A percentile compares a stretch with the other conserved stretches of the same genome.
phyloP scores from a whole-genome alignment of 169 alveolate genomes.

The Plasmodium vivax region DNA sequence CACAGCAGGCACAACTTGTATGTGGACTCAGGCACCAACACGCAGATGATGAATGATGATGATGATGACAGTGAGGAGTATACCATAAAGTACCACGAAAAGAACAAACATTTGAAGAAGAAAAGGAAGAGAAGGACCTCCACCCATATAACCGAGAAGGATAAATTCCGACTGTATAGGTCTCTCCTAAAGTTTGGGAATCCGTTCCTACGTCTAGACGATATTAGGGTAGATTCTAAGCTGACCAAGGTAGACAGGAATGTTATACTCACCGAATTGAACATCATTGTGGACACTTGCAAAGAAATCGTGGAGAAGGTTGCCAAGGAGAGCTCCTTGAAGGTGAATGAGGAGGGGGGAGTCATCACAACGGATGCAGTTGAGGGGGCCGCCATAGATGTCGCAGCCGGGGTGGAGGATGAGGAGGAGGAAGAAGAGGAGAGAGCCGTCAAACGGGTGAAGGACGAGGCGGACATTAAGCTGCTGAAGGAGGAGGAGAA shows the following conservation, averaged over 20 bases:
- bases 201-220: slow-evolving; percentile 87
- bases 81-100: slow-evolving; percentile 50
- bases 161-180: slow-evolving; percentile 85
- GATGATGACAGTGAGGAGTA: slow-evolving; percentile 73
- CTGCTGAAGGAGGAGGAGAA: slow-evolving; percentile 26
- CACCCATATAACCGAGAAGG: slow-evolving; percentile 82
- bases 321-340: slow-evolving; percentile 73
- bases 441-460: slow-evolving; percentile 2
- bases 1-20: slow-evolving; percentile 4
- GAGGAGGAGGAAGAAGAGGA: slow-evolving; percentile 18
- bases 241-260: slow-evolving; percentile 83
- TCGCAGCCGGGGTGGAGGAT: slow-evolving; percentile 19
- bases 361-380: not conserved
- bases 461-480: not conserved
- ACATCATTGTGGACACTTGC: slow-evolving; percentile 81
- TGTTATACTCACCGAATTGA: slow-evolving; percentile 85
- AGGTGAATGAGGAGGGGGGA: slow-evolving; percentile 1
- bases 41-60: slow-evolving; percentile 1
- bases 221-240: slow-evolving; percentile 85
- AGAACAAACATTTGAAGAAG: slow-evolving; percentile 31
- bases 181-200: slow-evolving; percentile 87
- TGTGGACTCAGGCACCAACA: not conserved
- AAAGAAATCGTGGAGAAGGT: slow-evolving; percentile 77
- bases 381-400: slow-evolving; percentile 10
- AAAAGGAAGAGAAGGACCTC: slow-evolving; percentile 79